Evolutionary conservation across 2,329 filamentous ascomycete genomes (phyloP).

Genomic region (Fusarium luffae): DNA sequence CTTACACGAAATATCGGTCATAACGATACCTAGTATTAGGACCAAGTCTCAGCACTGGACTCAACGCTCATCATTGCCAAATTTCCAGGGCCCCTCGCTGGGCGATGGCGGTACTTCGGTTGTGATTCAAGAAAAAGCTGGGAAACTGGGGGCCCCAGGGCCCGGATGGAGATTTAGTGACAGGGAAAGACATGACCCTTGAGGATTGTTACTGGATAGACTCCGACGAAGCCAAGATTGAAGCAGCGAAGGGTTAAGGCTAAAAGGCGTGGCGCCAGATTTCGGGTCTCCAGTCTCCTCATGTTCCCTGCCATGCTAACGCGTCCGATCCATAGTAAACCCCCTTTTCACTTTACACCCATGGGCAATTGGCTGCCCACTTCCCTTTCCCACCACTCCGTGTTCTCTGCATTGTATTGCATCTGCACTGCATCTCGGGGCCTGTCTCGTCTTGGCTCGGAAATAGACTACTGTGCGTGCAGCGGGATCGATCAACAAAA

Average conservation of each 20-base stretch:
- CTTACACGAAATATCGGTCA: background rate
- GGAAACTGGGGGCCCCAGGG: background rate
- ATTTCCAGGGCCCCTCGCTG: background rate
- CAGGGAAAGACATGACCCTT: conserved; percentile 5
- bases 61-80: conserved; percentile 3
- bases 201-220: conserved; percentile 2
- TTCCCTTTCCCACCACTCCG: conserved; percentile 10
- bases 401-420: conserved; percentile 4
- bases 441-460: conserved; percentile 17
- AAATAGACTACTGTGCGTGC: conserved; percentile 13
- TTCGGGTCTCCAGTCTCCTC: conserved; percentile 7
- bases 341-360: conserved; percentile 11
- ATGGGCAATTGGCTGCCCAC: conserved; percentile 2
- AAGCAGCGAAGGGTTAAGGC: conserved; percentile 6
- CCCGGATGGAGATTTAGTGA: conserved; percentile 5
- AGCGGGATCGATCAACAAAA: conserved; percentile 34
- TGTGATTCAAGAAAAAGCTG: conserved; percentile 9
- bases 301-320: background rate
- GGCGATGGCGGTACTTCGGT: conserved; percentile 30
- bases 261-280: conserved; percentile 32
- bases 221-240: background rate
- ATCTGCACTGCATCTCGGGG: conserved; percentile 18
- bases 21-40: background rate
- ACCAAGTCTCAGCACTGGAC: background rate
- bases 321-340: conserved; percentile 20